phyloP scores from a whole-genome alignment of 225 moss, liverwort and hornwort species.

The Climacium dendroides region DNA sequence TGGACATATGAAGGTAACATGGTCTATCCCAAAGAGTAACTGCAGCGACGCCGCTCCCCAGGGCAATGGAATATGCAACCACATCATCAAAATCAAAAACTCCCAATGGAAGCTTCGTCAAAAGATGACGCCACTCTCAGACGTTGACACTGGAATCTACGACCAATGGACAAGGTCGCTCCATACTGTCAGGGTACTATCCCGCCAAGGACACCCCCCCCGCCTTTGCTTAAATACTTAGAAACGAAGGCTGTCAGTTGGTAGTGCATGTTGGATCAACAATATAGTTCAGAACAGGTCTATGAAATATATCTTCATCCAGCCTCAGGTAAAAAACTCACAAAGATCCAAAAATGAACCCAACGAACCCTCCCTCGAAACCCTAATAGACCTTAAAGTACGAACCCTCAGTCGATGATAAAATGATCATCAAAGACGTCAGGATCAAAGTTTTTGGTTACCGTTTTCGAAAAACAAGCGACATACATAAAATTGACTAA shows the following conservation, averaged over 20 bases:
- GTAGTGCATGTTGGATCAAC: background rate
- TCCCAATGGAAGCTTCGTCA: background rate
- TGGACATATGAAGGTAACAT: background rate
- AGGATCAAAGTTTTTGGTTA: constrained; percentile 11
- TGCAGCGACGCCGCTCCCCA: constrained; percentile 50
- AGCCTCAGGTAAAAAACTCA: background rate
- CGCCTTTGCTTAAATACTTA: background rate
- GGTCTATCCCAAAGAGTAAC: constrained; percentile 22
- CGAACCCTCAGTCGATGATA: background rate
- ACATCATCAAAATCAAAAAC: background rate
- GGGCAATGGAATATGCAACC: constrained; percentile 48
- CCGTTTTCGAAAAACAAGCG: background rate
- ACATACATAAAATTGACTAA: accelerated
- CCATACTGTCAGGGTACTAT: background rate
- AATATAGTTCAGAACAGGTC: background rate
- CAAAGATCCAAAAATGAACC: background rate
- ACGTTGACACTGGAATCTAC: background rate
- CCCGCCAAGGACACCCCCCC: background rate
- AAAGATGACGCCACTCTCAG: background rate
- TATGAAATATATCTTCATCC: background rate
- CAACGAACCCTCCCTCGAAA: no score
- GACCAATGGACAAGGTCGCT: background rate
- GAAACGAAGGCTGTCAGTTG: background rate
- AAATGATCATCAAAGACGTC: background rate
- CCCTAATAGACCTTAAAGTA: background rate